phyloP scores from a whole-genome alignment of 208 protist species.

The Leishmania gerbilli region DNA sequence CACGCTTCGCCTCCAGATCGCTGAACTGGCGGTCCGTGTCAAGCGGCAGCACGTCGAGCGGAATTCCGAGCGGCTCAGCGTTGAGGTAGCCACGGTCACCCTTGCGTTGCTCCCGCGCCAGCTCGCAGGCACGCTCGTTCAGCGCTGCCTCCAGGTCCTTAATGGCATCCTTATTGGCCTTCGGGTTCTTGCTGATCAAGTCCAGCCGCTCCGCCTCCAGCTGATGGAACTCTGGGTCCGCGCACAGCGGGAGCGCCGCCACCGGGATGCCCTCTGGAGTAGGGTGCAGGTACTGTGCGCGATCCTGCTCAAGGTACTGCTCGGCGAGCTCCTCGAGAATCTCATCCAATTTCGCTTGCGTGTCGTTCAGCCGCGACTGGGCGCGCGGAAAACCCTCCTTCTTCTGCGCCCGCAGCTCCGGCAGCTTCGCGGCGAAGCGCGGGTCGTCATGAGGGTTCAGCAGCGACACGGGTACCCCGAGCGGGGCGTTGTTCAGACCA shows the following conservation, averaged over 20 bases:
- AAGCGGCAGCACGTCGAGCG: constrained; percentile 55
- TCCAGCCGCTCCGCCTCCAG: constrained; percentile 67
- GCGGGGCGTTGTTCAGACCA: constrained; percentile 43
- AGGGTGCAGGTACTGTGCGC: constrained; percentile 49
- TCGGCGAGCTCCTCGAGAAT: constrained; percentile 52
- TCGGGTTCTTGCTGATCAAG: constrained; percentile 56
- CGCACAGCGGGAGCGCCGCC: constrained; percentile 45
- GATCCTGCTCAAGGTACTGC: constrained; percentile 57
- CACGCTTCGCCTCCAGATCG: constrained; percentile 59
- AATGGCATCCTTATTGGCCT: constrained; percentile 49
- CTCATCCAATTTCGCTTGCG: constrained; percentile 60
- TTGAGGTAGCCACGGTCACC: constrained; percentile 73
- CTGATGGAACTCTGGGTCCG: constrained; percentile 53
- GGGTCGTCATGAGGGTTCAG: constrained; percentile 66
- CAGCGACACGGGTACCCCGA: constrained; percentile 50
- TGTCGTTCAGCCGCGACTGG: constrained; percentile 56
- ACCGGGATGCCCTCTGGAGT: constrained; percentile 59
- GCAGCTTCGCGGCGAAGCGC: constrained; percentile 48
- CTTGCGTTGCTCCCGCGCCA: constrained; percentile 43
- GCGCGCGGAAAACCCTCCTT: constrained; percentile 31
- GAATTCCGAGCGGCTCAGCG: constrained; percentile 68
- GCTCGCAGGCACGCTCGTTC: constrained; percentile 60
- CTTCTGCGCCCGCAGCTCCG: constrained; percentile 68
- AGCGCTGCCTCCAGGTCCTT: constrained; percentile 58
- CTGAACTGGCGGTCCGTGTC: constrained; percentile 68